Evolutionary conservation across 768 basidiomycete genomes (phyloP).

Genomic region (Lentinula aciculospora): DNA sequence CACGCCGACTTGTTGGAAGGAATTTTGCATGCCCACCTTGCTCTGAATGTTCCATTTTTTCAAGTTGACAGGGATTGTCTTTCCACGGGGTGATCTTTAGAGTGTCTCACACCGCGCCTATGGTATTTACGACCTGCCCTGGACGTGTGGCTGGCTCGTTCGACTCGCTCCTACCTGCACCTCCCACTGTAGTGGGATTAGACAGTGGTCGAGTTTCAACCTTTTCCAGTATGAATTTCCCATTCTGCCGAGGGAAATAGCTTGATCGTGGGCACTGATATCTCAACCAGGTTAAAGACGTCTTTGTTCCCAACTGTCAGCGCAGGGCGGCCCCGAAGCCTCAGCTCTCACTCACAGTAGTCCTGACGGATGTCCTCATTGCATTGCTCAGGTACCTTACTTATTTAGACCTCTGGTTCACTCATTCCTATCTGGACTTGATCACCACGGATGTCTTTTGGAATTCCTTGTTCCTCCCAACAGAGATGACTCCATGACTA

Average conservation of each 20-base stretch:
- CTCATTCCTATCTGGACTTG: too few relatives aligned
- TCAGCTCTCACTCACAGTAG: neutral
- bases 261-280: neutral
- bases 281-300: neutral
- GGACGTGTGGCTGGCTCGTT: too few relatives aligned
- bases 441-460: too few relatives aligned
- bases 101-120: neutral
- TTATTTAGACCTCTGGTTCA: neutral
- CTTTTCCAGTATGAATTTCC: neutral
- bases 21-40: neutral
- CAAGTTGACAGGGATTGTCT: neutral
- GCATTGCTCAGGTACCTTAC: neutral
- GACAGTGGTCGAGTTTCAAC: neutral
- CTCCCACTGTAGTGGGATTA: neutral
- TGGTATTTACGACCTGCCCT: neutral
- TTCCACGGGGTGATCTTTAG: neutral
- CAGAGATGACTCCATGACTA: too few relatives aligned
- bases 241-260: neutral
- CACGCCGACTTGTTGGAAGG: neutral
- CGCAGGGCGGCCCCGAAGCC: neutral
- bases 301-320: neutral
- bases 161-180: neutral
- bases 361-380: too few relatives aligned
- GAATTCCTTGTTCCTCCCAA: too few relatives aligned
- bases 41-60: neutral